phyloP scores from a whole-genome alignment of 2,329 filamentous ascomycete genomes.

The Hypoxylon sp. region DNA sequence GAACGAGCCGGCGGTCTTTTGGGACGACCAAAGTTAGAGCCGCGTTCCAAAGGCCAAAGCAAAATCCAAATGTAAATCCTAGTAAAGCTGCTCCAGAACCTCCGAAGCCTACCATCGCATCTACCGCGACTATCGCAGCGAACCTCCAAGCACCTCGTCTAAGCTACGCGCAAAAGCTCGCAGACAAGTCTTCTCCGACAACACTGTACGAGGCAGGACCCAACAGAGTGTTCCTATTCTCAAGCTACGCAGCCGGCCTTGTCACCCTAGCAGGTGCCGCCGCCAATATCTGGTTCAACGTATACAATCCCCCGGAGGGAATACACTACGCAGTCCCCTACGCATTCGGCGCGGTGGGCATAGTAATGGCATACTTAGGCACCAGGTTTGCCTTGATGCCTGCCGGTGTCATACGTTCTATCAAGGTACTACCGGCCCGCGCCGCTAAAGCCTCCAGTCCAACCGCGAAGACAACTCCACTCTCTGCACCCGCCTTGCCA shows the following conservation, averaged over 20 bases:
- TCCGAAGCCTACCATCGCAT: not conserved
- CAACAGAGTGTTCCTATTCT: conserved; percentile 72
- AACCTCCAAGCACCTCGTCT: conserved; percentile 50
- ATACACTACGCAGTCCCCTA: conserved; percentile 69
- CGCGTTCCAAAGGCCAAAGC: conserved; percentile 15
- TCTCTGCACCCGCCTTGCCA: conserved; percentile 42
- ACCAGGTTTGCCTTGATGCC: conserved; percentile 71
- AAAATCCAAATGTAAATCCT: not conserved
- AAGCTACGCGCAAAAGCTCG: conserved; percentile 68
- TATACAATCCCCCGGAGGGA: conserved; percentile 63
- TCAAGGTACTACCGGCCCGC: conserved; percentile 64
- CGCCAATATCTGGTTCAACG: conserved; percentile 64
- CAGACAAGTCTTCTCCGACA: conserved; percentile 67
- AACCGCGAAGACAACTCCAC: conserved; percentile 27
- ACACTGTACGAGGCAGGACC: conserved; percentile 75
- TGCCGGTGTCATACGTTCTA: conserved; percentile 67
- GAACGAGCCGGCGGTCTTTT: conserved; percentile 30
- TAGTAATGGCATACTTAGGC: conserved; percentile 71
- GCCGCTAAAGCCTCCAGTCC: conserved; percentile 4
- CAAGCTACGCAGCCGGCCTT: conserved; percentile 68
- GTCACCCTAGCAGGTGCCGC: conserved; percentile 66
- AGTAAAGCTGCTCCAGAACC: not conserved
- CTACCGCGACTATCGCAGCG: conserved; percentile 14
- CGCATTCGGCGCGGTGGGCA: conserved; percentile 69
- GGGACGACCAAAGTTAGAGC: conserved; percentile 20